A percentile compares a stretch with the other conserved stretches of the same genome.
phyloP scores from a whole-genome alignment of 1,284 basidiomycete species.

The Apiotrichum akiyoshidainum region DNA sequence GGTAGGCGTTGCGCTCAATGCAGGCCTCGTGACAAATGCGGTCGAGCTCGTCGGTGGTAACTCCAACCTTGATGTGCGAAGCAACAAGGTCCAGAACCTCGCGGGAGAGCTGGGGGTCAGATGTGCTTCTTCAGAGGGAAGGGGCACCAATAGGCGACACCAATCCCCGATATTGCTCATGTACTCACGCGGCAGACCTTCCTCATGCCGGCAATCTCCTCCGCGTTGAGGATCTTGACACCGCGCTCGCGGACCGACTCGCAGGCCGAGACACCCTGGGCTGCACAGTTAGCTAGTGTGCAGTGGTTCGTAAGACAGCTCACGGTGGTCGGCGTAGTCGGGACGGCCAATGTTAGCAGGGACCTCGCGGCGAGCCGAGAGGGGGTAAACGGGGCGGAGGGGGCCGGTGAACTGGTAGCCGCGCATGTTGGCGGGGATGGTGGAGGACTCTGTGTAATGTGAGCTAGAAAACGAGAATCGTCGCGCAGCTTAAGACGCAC shows the following conservation, averaged over 20 bases:
- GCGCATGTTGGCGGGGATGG: conserved; percentile 45
- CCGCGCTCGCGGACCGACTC: conserved; percentile 40
- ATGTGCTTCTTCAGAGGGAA: background rate
- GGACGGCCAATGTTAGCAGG: conserved; percentile 48
- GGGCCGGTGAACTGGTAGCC: conserved; percentile 49
- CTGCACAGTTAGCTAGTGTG: conserved; percentile 23
- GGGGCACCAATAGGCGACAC: too few relatives aligned
- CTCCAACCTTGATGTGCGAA: conserved; percentile 75
- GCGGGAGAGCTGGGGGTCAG: conserved; percentile 64
- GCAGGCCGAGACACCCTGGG: conserved; percentile 40
- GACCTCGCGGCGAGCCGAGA: conserved; percentile 43
- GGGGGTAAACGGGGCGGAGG: conserved; percentile 49
- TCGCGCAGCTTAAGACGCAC: conserved; percentile 20
- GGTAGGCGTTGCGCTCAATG: conserved; percentile 88
- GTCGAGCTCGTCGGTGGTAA: conserved; percentile 94
- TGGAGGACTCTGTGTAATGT: conserved; percentile 32
- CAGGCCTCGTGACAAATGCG: conserved; percentile 90
- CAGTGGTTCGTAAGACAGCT: conserved; percentile 17
- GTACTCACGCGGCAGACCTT: conserved; percentile 48
- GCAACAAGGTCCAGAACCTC: conserved; percentile 91
- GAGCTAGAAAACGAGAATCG: background rate
- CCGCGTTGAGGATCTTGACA: conserved; percentile 42
- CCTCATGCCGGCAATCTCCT: conserved; percentile 51
- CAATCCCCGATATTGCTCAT: too few relatives aligned
- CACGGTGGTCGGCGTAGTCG: conserved; percentile 52